Evolutionary conservation across 148 eudicot species (phyloP), one percentile per base, ranked within the genome.

Genomic region (Cornus florida): DNA sequence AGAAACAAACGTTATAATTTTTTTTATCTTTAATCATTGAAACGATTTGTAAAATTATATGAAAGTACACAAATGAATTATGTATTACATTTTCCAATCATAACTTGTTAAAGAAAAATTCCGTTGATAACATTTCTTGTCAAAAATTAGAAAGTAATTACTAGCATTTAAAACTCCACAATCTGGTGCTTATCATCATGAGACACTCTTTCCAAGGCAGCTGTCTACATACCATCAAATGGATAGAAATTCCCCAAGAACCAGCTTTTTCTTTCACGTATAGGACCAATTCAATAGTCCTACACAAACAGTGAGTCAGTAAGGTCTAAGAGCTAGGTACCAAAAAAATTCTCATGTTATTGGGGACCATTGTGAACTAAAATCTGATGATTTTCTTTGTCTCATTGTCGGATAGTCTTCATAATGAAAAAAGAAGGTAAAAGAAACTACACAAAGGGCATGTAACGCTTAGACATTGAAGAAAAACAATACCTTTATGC

Each of bases 321-420:
- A 10, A 71, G 59, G 74, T 72, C 75, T 43, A 72, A 72, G 20
- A 72, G 75, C 75, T 50, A 72, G 4, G 24, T 19, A 62, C 24
- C 66, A 20, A 62, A 62, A 19, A 6, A 4, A 6, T 23, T 23
- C 75, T 50, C 24, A 14, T 48, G 38, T 39, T n/a, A 16, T 24
- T 10, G 73, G 75, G 75, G 62, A 72, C 75, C 72, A 38, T 35
- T 35, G 72, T 70, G 28, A 28, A 38, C 50, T 62, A n/a, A n/a
- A 57, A 62, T n/a, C 66, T 62, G 66, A 19, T 62, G 53, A 72
- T 72, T 4, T 24, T 72, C 35, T 72, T 14, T 72, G 75, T 72
- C 75, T 33, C 20, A 12, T 22, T 72, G 75, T 50, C 56, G 75
- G 75, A 11, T 72, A 33, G 75, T 72, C 38, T 50, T 72, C 75